Percentiles rank a stretch among this genome's conserved stretches.
Conservation (phyloP, 805 yeast species). For the Hanseniaspora guilliermondii region DNA sequence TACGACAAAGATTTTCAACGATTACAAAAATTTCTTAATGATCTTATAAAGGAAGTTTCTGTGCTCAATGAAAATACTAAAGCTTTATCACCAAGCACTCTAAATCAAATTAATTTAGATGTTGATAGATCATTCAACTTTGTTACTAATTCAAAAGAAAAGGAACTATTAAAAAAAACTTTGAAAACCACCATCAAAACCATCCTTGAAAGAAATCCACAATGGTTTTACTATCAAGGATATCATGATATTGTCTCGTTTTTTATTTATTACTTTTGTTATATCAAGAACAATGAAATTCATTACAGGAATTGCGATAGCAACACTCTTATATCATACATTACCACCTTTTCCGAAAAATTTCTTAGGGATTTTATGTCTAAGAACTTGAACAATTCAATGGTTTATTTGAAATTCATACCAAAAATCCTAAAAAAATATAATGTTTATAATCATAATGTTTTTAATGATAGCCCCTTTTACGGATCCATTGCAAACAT, state of each 20-base stretch:
- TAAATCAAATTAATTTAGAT: slow-evolving; percentile 63
- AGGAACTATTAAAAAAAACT: slow-evolving; percentile 18
- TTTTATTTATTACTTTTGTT: slow-evolving; percentile 40
- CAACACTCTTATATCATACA: background rate
- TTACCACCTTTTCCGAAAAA: slow-evolving; percentile 41
- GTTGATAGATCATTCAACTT: slow-evolving; percentile 55
- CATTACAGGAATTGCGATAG: background rate
- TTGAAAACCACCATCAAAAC: slow-evolving; percentile 34
- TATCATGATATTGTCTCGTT: slow-evolving; percentile 76
- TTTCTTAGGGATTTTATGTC: slow-evolving; percentile 81
- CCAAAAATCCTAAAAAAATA: slow-evolving; percentile 52
- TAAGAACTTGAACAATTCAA: slow-evolving; percentile 50
- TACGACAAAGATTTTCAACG: no score
- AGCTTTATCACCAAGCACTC: background rate
- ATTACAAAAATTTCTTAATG: background rate
- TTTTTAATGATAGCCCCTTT: slow-evolving; percentile 30
- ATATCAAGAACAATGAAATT: background rate
- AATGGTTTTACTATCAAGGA: slow-evolving; percentile 76
- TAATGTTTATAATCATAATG: slow-evolving; percentile 24
- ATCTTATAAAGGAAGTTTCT: background rate
- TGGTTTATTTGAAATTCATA: slow-evolving; percentile 52
- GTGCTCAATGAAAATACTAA: no score
- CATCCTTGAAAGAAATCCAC: slow-evolving; percentile 49
- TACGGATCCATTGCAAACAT: slow-evolving; percentile 67
- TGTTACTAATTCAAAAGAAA: slow-evolving; percentile 18